Conservation (phyloP, 352 stramenopile species). For the Stramenopiles sp. region DNA sequence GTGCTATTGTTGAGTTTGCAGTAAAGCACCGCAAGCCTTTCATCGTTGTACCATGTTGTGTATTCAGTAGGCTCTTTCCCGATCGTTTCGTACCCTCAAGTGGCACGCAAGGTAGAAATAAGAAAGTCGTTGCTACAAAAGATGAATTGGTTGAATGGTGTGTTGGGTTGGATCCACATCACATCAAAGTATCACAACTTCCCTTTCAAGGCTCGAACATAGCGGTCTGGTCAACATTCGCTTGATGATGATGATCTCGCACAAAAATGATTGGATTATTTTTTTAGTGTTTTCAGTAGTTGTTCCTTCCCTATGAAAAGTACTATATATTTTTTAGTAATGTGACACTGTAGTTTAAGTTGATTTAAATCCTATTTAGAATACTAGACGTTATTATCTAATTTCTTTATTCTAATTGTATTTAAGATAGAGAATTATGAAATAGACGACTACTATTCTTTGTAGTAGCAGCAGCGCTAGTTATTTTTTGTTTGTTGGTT, state of each 20-base stretch:
- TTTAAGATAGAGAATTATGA: too few relatives aligned
- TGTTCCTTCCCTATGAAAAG: too few relatives aligned
- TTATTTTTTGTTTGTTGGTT: too few relatives aligned
- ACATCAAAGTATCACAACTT: background rate
- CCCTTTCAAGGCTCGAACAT: background rate
- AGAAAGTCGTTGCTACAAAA: background rate
- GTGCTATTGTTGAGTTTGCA: constrained; percentile 74
- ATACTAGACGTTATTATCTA: too few relatives aligned
- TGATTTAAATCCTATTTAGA: too few relatives aligned
- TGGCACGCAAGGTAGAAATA: background rate
- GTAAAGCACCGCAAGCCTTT: constrained; percentile 69
- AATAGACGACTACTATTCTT: too few relatives aligned
- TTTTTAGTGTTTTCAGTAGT: too few relatives aligned
- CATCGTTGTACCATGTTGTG: constrained; percentile 83
- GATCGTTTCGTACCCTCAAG: constrained; percentile 26
- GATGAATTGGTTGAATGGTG: background rate
- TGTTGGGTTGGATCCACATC: background rate
- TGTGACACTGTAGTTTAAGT: too few relatives aligned
- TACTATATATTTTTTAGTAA: too few relatives aligned
- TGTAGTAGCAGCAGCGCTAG: too few relatives aligned
- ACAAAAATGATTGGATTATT: too few relatives aligned
- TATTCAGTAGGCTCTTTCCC: constrained; percentile 73
- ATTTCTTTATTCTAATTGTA: too few relatives aligned
- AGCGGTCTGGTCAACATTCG: background rate
- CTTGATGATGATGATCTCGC: background rate